Base-by-base conservation (phyloP, 768 basidiomycete species). In the Leccinum variicolor region DNA sequence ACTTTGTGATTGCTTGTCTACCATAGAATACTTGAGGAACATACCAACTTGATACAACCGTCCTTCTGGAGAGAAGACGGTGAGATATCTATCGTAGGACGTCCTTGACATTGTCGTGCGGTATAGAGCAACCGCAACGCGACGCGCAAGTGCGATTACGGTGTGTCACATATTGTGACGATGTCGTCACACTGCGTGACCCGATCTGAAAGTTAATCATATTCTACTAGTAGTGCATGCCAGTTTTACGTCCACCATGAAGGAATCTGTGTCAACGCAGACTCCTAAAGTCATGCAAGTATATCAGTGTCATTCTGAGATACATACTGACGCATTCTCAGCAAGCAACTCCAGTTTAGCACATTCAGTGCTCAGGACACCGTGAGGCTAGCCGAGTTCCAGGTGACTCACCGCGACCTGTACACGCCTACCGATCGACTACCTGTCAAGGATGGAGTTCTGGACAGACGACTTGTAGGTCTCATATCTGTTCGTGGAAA, bases 11-110 rank as follows among this genome's bases (percentile, higher is more conserved):
- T 29, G 45, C 34, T 8, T 25, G 2, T 13, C 8, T 14, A 4
- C 1, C 34, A 50, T 17, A 10, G 4, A 10, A 48, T 10, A 49
- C 39, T 33, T 29, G 17, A 21, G 29, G 3, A 45, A 79, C 90
- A 66, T 66, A 92, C 94, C 97, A 71, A 98, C 96, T 94, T 99
- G 97, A 72, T 98, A 99, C 58, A 99, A 77, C 56, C 96, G 85
- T 41, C 97, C 97, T 77, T 99, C 94, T 2, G 94, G 94, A 2
- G 93, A 97, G 79, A 97, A 97, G 64, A 98, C 92, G 26, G 96
- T 98, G 47, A 98, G 85, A 75, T 92, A 98, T 81, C 94, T 82
- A 73, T 97, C 94, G 75, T 97, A 96, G 26, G 93, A 95, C 58
- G 93, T 92, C 68, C 94, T 84, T 63, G 93, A 94, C 94, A 96